Base-by-base conservation (phyloP, 2,329 filamentous ascomycete genomes). In the Mycosphaerella sp. region DNA sequence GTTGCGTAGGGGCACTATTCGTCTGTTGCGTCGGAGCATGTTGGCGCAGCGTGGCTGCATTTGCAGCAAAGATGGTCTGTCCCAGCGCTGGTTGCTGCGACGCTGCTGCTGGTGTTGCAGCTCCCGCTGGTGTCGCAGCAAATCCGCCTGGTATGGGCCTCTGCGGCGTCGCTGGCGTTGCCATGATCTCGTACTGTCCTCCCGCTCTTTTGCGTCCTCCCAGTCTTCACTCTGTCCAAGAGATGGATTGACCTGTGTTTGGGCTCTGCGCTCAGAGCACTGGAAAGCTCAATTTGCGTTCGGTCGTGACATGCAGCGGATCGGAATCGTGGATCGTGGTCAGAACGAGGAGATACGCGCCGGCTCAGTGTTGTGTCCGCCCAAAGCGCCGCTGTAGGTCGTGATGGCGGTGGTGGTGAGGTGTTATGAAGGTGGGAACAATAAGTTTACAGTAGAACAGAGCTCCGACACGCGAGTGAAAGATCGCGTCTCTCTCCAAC, bases 101-200 rank as follows among this genome's bases (percentile, higher is more conserved):
- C 13, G 30, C 30, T 41, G 39, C 10, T 49, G 46, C 25, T 41
- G 44, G 44, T 52, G 50, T 21, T 50, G 53, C 51, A 21, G 62
- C 55, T 59, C 66, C 65, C 50, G 84, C 86, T 42, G 87, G 87
- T 17, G 87, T 91, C 62, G 85, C 81, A 64, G 89, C 71, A 66
- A 84, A 91, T 63, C 84, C 83, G 73, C 87, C 87, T 40, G 87
- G 87, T 42, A 89, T 75, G 55, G 81, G 81, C 62, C 86, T 82
- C 71, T 84, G 77, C 35, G 87, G 87, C 50, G 87, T 87, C 49
- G 61, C 57, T 12, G 60, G 59, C 25, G 42, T 58, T 30, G 54
- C 63, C 44, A 34, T 34, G 10, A n/a, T 34, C 30, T 12, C 30
- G 54, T 61, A 25, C 60, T 52, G 35, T 64, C 64, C 64, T 66